phyloP scores from a whole-genome alignment of 306 rosid species.

The Boehmeria nivea region DNA sequence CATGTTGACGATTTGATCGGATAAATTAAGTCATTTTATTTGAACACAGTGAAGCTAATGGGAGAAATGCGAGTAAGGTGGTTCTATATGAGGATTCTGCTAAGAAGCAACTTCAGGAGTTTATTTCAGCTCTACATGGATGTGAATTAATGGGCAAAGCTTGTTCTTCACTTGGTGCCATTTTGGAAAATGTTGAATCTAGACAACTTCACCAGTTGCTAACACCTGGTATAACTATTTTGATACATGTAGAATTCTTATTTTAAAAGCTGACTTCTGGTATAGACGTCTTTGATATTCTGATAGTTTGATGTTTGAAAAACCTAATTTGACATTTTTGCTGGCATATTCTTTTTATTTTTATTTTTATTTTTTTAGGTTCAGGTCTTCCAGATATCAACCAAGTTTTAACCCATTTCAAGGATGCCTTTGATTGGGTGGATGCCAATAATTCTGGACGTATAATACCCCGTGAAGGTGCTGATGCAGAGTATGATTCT shows the following conservation, averaged over 20 bases:
- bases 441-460: conserved; percentile 92
- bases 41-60: conserved; percentile 67
- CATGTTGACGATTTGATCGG: conserved; percentile 11
- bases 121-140: conserved; percentile 72
- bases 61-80: conserved; percentile 85
- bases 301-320: no score
- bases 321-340: background rate
- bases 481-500: conserved; percentile 69
- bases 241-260: conserved; percentile 12
- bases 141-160: conserved; percentile 79
- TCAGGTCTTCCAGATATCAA: conserved; percentile 64
- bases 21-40: conserved; percentile 25
- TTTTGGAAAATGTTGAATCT: conserved; percentile 57
- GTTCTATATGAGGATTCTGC: conserved; percentile 84
- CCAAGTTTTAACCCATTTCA: conserved; percentile 60
- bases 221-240: conserved; percentile 55
- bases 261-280: no score
- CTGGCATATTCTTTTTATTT: background rate
- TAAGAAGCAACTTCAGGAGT: conserved; percentile 76
- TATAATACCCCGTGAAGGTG: conserved; percentile 82
- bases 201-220: conserved; percentile 59
- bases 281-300: no score
- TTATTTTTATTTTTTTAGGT: conserved; percentile 38
- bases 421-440: conserved; percentile 92
- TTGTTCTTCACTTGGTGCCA: conserved; percentile 54